Evolutionary conservation across 2,329 filamentous ascomycete genomes (phyloP).

Genomic region (Cercospora canescens): DNA sequence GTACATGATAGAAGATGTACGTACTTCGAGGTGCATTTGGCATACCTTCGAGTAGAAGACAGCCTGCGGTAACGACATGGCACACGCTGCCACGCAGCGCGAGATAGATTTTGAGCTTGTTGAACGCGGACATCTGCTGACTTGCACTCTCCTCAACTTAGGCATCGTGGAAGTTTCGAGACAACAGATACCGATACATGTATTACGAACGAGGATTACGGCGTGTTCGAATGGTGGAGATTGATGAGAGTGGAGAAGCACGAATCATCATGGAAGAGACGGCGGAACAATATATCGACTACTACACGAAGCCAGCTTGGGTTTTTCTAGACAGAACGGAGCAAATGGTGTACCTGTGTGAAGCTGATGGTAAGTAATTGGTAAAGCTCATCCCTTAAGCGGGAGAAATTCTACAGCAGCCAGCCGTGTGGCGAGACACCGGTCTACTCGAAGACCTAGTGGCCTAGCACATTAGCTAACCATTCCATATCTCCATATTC

Average conservation of each 20-base stretch:
- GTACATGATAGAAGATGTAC: not conserved
- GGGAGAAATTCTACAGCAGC: not conserved
- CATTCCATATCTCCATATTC: not conserved
- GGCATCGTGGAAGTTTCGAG: not conserved
- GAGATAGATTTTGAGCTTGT: not conserved
- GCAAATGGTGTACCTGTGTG: slow-evolving; percentile 5
- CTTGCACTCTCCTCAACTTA: not conserved
- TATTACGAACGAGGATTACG: slow-evolving; percentile 4
- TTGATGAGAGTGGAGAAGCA: not conserved
- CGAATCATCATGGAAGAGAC: slow-evolving; percentile 5
- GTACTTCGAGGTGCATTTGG: not conserved
- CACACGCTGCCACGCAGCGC: not conserved
- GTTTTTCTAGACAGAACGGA: slow-evolving; percentile 7
- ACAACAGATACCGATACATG: slow-evolving; percentile 11
- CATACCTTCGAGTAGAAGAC: not conserved
- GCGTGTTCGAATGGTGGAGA: not conserved
- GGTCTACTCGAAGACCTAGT: not conserved
- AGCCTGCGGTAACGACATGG: not conserved
- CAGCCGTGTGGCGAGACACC: not conserved
- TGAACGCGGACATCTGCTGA: not conserved
- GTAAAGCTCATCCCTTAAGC: not conserved
- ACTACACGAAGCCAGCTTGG: slow-evolving; percentile 1
- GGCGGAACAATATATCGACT: slow-evolving; percentile 1
- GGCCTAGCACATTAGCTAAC: not conserved
- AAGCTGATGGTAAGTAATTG: not conserved